Percentiles rank a stretch among this genome's conserved stretches.
These are phyloP conservation scores for Trapa bicornis DNA, from an alignment of 345 rosid genomes.

Conservation along the genomic window DNA sequence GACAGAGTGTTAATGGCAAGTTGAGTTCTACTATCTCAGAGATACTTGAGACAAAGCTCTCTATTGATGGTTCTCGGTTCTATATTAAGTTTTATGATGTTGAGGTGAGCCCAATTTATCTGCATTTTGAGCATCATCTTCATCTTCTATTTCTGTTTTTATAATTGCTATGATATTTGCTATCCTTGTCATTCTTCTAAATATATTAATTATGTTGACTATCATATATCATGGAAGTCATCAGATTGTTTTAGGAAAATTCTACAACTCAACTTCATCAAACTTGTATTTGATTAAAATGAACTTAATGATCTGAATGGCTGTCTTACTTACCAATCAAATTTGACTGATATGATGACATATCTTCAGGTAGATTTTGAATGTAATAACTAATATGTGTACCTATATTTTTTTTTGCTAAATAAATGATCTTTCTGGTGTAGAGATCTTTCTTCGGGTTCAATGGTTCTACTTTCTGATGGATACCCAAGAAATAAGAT, in stretches of 20 bases:
- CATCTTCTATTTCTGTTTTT: not conserved
- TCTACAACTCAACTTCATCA: not conserved
- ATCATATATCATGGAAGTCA: not conserved
- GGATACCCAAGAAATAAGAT: not conserved
- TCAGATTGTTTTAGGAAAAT: not conserved
- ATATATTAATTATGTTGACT: not conserved
- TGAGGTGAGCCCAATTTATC: slow-evolving; percentile 27
- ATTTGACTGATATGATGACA: not conserved
- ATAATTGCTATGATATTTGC: not conserved
- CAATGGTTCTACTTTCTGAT: slow-evolving; percentile 72
- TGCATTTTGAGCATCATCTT: not conserved
- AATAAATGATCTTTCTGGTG: not conserved
- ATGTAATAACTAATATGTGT: not conserved
- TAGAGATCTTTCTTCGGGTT: slow-evolving; percentile 50
- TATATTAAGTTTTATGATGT: slow-evolving; percentile 78
- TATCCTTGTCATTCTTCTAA: not conserved
- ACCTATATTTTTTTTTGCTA: too few species aligned
- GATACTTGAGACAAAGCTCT: slow-evolving; percentile 73
- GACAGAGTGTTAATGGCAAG: slow-evolving; percentile 56
- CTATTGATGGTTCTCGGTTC: slow-evolving; percentile 69
- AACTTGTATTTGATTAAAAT: not conserved
- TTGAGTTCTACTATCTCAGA: slow-evolving; percentile 71
- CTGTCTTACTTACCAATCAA: not conserved
- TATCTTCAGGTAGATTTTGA: not conserved
- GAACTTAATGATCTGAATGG: not conserved